Percentiles rank a stretch among this genome's conserved stretches.
phyloP scores from a whole-genome alignment of 768 basidiomycete genomes.

The Lenzites betulinus region DNA sequence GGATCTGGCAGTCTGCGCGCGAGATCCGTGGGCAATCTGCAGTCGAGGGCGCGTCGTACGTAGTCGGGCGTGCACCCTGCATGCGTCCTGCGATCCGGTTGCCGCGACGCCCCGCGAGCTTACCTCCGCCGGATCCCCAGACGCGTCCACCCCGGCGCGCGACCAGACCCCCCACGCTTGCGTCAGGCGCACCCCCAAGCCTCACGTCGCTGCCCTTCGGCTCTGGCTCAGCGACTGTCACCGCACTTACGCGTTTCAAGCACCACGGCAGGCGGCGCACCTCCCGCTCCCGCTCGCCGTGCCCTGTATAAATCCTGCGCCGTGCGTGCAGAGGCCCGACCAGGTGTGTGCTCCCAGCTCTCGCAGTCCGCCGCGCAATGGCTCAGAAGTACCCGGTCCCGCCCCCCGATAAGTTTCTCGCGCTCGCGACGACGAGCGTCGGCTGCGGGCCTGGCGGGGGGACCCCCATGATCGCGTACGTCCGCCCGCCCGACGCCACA shows the following conservation, averaged over 20 bases:
- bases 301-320: slow-evolving; percentile 9
- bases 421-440: slow-evolving; percentile 58
- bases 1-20: slow-evolving; percentile 9
- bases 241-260: not conserved
- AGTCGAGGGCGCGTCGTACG: no score
- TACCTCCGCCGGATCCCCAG: slow-evolving; percentile 6
- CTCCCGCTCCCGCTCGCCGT: not conserved
- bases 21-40: slow-evolving; percentile 17
- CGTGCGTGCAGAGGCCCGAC: not conserved
- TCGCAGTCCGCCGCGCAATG: slow-evolving; percentile 18
- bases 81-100: not conserved
- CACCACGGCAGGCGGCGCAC: not conserved
- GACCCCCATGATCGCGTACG: slow-evolving; percentile 82
- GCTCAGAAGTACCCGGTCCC: slow-evolving; percentile 31
- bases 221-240: slow-evolving; percentile 7
- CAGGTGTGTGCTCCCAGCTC: slow-evolving; percentile 11
- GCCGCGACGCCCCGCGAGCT: not conserved
- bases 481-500: slow-evolving; percentile 22
- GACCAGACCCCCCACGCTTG: not conserved
- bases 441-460: slow-evolving; percentile 81
- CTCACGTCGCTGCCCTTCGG: slow-evolving; percentile 9
- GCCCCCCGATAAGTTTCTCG: slow-evolving; percentile 49
- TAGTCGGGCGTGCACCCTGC: no score
- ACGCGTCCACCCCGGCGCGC: not conserved
- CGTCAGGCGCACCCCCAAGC: not conserved